Conservation (phyloP, 129 eudicot species). For the Ambrosia artemisiifolia region DNA sequence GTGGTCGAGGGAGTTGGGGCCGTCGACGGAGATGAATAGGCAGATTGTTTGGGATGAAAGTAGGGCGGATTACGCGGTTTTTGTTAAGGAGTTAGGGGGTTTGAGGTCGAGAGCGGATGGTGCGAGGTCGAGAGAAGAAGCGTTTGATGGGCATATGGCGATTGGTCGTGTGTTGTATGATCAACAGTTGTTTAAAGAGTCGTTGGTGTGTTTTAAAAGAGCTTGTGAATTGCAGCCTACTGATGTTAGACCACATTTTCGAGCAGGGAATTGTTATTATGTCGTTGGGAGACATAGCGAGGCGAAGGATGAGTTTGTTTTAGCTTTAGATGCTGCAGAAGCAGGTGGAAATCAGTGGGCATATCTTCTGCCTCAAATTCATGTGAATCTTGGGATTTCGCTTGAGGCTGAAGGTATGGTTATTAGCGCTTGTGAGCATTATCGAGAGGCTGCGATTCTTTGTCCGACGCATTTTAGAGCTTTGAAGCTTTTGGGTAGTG, state of each 20-base stretch:
- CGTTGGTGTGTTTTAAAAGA: constrained; percentile 73
- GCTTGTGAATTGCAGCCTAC: constrained; percentile 93
- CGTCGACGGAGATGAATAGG: constrained; percentile 57
- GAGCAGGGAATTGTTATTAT: constrained; percentile 90
- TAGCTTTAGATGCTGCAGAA: constrained; percentile 93
- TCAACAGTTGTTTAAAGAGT: constrained; percentile 66
- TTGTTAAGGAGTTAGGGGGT: constrained; percentile 82
- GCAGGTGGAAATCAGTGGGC: constrained; percentile 91
- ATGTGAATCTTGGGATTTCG: constrained; percentile 91
- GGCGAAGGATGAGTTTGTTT: constrained; percentile 68
- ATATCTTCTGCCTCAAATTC: constrained; percentile 92
- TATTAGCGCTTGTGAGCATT: constrained; percentile 96
- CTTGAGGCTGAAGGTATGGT: constrained; percentile 96
- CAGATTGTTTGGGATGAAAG: constrained; percentile 76
- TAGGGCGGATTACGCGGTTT: constrained; percentile 50
- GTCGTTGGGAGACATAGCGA: constrained; percentile 60
- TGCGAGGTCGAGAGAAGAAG: constrained; percentile 77
- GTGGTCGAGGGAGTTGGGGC: constrained; percentile 94
- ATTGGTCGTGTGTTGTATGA: constrained; percentile 84
- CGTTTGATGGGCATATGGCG: constrained; percentile 98
- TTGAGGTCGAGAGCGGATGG: constrained; percentile 85
- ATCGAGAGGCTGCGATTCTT: constrained; percentile 95
- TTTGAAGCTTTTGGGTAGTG: constrained; percentile 94
- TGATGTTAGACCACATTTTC: constrained; percentile 90
- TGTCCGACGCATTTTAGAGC: constrained; percentile 99